Conservation (phyloP, 257 asterid genomes). For the Galeopsis tetrahit region DNA sequence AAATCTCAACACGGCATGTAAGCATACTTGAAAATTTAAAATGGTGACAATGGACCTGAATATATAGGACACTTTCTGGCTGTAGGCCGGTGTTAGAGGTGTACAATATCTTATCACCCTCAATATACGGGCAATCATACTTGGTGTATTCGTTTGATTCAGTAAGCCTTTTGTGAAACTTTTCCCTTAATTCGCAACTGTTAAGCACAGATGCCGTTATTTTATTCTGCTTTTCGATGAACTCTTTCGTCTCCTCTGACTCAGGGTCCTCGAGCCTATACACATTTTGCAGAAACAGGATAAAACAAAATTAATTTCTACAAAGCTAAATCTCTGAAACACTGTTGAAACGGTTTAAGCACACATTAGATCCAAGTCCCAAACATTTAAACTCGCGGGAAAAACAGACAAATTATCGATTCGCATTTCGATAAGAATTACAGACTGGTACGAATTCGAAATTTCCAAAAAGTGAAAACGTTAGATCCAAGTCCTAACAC, state of each 20-base stretch:
- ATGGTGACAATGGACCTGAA: conserved; percentile 59
- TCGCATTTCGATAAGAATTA: neutral
- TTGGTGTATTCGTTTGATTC: conserved; percentile 71
- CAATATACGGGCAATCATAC: conserved; percentile 79
- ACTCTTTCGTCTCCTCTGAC: conserved; percentile 81
- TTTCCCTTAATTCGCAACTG: conserved; percentile 72
- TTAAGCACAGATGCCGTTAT: conserved; percentile 78
- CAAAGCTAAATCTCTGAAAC: neutral
- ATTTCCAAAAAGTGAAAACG: neutral
- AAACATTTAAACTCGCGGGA: neutral
- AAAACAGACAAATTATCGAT: neutral
- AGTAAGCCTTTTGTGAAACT: conserved; percentile 67
- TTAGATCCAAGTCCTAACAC: neutral
- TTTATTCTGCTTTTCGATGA: conserved; percentile 69
- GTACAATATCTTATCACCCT: conserved; percentile 80
- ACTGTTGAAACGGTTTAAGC: neutral
- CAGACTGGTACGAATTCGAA: neutral
- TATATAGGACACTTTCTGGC: conserved; percentile 81
- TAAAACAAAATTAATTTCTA: neutral
- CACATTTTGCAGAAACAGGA: neutral
- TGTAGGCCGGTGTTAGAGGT: conserved; percentile 86
- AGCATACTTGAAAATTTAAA: conserved; percentile 11
- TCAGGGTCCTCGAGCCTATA: conserved; percentile 99
- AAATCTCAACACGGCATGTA: conserved; percentile 5
- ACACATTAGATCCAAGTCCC: neutral